Evolutionary conservation across 495 filamentous ascomycete genomes (phyloP), one percentile per base, ranked within the genome.

Genomic region (Hyphodiscus hymeniophilus): DNA sequence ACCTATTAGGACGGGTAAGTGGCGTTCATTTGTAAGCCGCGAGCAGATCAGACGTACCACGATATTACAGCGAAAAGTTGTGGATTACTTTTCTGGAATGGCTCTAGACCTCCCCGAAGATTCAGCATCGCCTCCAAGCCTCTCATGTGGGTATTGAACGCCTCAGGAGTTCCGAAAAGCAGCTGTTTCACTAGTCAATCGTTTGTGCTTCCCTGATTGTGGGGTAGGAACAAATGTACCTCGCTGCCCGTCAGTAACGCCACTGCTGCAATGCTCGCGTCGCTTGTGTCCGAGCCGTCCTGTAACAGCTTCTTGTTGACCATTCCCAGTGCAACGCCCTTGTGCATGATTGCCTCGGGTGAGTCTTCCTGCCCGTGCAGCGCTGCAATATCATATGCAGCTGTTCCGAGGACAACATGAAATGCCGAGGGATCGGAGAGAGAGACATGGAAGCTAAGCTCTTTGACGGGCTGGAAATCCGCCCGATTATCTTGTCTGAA

Each of bases 401-500:
- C 31, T 24, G 20, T 13, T 12, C 42, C 15, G 12, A 52, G 24
- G 6, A 52, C 34, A 11, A 42, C 18, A 36, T 47, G 50, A 13
- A 52, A 52, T 8, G 50, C 34, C 17, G 43, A 30, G 17, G 35
- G 36, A n/a, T 40, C 24, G 2, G 11, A 7, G 13, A 52, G 17
- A 38, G 43, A 18, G n/a, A 42, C 31, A 5, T 46, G 34, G n/a
- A 52, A 52, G 24, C 18, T 18, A 12, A 52, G 30, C 13, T 21
- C 24, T 34, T 47, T 52, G n/a, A 52, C 16, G 11, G 35, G 24
- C 28, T 26, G 20, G 22, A 47, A 47, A 22, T 47, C 38, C 7
- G 42, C n/a, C 3, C 38, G 35, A n/a, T 34, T 22, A 12, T 47
- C 36, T 7, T 16, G n/a, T 20, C 15, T 15, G 35, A 22, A 46